These are phyloP conservation scores for Achlya hypogyna DNA, from an alignment of 352 stramenopile species.

Conservation along the genomic window DNA sequence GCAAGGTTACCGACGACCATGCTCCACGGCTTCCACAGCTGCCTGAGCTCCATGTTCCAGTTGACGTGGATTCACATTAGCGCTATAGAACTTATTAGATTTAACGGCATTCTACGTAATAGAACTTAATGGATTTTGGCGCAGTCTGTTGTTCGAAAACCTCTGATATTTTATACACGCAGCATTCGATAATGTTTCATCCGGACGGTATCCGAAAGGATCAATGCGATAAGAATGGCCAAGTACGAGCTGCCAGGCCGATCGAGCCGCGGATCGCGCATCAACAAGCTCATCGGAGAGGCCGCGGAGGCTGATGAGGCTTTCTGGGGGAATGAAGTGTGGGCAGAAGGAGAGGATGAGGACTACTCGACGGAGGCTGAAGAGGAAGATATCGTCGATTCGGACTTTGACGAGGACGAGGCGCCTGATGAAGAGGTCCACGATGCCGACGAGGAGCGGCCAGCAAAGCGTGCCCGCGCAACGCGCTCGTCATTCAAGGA, in stretches of 20 bases:
- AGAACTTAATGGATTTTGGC: too few relatives aligned
- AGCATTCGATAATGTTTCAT: too few relatives aligned
- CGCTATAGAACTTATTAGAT: too few relatives aligned
- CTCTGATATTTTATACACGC: too few relatives aligned
- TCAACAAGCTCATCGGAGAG: constrained; percentile 78
- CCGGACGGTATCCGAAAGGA: neutral
- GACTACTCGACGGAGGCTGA: constrained; percentile 87
- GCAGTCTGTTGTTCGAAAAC: too few relatives aligned
- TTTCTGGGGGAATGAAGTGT: constrained; percentile 82
- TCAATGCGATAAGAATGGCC: neutral
- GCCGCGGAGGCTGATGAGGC: constrained; percentile 79
- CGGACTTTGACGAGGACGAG: constrained; percentile 83
- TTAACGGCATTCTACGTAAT: too few relatives aligned
- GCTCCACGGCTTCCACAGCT: too few relatives aligned
- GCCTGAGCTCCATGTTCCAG: too few relatives aligned
- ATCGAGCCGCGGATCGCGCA: constrained; percentile 59
- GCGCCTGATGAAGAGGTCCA: constrained; percentile 69
- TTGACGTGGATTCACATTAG: too few relatives aligned
- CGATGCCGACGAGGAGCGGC: constrained; percentile 42
- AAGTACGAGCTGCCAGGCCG: constrained; percentile 40
- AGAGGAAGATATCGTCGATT: constrained; percentile 83
- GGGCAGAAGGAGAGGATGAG: constrained; percentile 71
- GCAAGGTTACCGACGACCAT: too few relatives aligned
- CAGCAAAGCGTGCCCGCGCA: neutral
- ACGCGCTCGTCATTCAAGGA: neutral